phyloP scores from a whole-genome alignment of 148 eudicot species.

The Rhododendron ferrugineum region DNA sequence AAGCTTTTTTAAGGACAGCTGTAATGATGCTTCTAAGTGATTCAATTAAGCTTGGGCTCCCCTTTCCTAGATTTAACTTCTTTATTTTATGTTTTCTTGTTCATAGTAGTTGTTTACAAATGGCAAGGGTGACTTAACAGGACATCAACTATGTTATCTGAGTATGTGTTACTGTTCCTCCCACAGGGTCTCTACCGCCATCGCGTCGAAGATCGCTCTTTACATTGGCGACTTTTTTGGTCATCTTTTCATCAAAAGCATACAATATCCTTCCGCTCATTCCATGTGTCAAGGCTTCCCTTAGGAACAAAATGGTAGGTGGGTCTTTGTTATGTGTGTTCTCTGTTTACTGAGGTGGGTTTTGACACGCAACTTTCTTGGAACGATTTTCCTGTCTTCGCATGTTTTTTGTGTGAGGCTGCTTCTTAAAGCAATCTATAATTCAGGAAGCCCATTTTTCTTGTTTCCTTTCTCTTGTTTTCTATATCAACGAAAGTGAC shows the following conservation, averaged over 20 bases:
- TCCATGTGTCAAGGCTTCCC: constrained; percentile 58
- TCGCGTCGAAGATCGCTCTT: constrained; percentile 85
- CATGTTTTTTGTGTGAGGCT: background rate
- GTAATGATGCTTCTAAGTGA: constrained; percentile 1
- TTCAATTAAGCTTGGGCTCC: background rate
- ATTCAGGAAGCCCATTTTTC: background rate
- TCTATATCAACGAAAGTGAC: background rate
- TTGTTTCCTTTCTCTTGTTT: background rate
- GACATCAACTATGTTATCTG: constrained; percentile 2
- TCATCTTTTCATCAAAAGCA: constrained; percentile 83
- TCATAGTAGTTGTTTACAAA: background rate
- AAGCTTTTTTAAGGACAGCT: background rate
- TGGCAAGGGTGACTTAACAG: background rate
- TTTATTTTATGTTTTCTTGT: background rate
- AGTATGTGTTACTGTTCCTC: constrained; percentile 10
- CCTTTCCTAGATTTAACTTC: background rate
- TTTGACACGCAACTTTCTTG: background rate
- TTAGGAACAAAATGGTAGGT: constrained; percentile 56
- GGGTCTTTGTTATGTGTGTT: background rate
- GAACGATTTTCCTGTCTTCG: background rate
- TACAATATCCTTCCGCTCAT: constrained; percentile 58
- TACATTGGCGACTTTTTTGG: constrained; percentile 72
- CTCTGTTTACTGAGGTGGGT: background rate
- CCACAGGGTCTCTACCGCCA: constrained; percentile 75
- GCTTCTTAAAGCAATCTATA: background rate